These are phyloP conservation scores for Leccinum rimulosum DNA, from an alignment of 768 basidiomycete species.

Conservation along the genomic window DNA sequence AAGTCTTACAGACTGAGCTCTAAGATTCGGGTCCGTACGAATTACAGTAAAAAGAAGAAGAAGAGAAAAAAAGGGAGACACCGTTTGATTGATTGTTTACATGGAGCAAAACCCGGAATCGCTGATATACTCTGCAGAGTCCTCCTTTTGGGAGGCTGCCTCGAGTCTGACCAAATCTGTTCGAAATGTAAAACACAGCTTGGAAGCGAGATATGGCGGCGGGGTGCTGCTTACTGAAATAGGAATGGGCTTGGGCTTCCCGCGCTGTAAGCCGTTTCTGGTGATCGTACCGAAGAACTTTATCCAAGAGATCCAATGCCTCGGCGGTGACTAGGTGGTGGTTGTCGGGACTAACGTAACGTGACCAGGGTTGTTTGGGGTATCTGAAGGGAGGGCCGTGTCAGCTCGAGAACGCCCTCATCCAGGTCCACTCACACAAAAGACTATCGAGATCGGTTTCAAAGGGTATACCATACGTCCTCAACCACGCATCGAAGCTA, in stretches of 20 bases:
- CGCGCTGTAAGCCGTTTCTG: constrained; percentile 63
- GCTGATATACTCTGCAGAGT: constrained; percentile 41
- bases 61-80: neutral
- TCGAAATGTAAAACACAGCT: constrained; percentile 19
- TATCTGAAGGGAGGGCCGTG: constrained; percentile 37
- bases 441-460: constrained; percentile 59
- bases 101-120: constrained; percentile 50
- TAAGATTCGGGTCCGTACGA: no score
- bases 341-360: constrained; percentile 58
- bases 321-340: constrained; percentile 58
- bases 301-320: constrained; percentile 65
- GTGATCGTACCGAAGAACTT: constrained; percentile 67
- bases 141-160: constrained; percentile 40
- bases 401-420: neutral
- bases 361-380: constrained; percentile 61
- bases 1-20: no score
- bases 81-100: constrained; percentile 11
- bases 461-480: constrained; percentile 62
- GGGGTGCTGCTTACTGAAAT: constrained; percentile 49
- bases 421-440: constrained; percentile 38
- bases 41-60: neutral
- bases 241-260: constrained; percentile 65
- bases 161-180: constrained; percentile 49
- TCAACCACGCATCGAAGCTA: constrained; percentile 57
- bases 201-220: constrained; percentile 20